A percentile compares a stretch with the other conserved stretches of the same genome.
These are phyloP conservation scores for Thuja plicata DNA, from an alignment of 83 land plant genomes.

Conservation along the genomic window DNA sequence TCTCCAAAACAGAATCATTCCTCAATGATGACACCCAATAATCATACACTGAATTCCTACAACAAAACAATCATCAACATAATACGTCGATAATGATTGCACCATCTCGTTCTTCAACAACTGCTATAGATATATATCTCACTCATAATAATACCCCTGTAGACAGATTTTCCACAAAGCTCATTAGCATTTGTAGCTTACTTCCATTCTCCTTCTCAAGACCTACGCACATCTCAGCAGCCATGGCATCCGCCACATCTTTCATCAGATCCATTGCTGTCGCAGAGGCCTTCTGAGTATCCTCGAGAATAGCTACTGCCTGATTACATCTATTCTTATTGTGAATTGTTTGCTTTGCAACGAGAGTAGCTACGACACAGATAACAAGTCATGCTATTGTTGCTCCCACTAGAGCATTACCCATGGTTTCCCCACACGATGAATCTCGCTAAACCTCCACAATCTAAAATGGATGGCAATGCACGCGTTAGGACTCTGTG, in stretches of 20 bases:
- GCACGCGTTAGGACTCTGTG: neutral
- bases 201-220: conserved; percentile 57
- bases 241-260: too few relatives aligned
- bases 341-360: neutral
- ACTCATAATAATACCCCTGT: too few relatives aligned
- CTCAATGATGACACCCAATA: too few relatives aligned
- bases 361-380: neutral
- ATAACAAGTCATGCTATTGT: neutral
- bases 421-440: neutral
- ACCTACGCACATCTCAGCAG: too few relatives aligned
- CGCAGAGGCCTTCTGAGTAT: conserved; percentile 42
- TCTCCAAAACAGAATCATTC: too few relatives aligned
- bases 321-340: neutral
- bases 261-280: conserved; percentile 61
- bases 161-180: conserved; percentile 64
- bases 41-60: too few relatives aligned
- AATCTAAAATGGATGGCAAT: neutral
- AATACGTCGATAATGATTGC: too few relatives aligned
- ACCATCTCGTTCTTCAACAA: too few relatives aligned
- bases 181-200: conserved; percentile 72
- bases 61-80: too few relatives aligned
- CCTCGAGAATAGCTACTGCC: conserved; percentile 25
- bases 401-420: neutral
- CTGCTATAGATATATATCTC: too few relatives aligned
- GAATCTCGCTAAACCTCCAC: too few relatives aligned